Evolutionary conservation across 305 asterid genomes (phyloP).

Genomic region (Fraxinus velutina): DNA sequence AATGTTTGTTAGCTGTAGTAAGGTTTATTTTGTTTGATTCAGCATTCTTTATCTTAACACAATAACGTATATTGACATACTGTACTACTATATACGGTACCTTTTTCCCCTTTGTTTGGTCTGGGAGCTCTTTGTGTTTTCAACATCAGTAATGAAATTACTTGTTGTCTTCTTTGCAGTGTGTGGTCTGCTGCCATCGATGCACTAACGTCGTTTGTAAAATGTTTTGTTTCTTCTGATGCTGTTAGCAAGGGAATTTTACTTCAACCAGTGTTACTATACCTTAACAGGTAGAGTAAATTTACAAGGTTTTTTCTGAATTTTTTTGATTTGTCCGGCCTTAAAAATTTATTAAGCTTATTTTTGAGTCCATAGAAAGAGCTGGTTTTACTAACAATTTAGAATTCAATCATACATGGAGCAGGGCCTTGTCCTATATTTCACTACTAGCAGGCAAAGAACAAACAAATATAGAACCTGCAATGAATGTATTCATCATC

Average conservation of each 20-base stretch:
- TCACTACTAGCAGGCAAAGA: slow-evolving; percentile 66
- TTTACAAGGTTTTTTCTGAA: background rate
- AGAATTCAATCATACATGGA: slow-evolving; percentile 13
- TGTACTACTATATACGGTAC: background rate
- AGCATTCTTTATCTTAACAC: slow-evolving; percentile 4
- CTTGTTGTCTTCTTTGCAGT: slow-evolving; percentile 44
- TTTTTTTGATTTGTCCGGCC: slow-evolving; percentile 7
- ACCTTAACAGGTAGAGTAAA: slow-evolving; percentile 67
- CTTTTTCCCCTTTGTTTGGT: background rate
- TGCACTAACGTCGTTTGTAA: slow-evolving; percentile 77
- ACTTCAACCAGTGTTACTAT: slow-evolving; percentile 88
- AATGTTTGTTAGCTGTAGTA: slow-evolving; percentile 5
- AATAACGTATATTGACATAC: slow-evolving; percentile 7
- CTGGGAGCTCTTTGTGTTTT: slow-evolving; percentile 9
- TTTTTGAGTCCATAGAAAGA: slow-evolving; percentile 14
- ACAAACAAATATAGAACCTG: slow-evolving; percentile 55
- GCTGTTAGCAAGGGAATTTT: slow-evolving; percentile 67
- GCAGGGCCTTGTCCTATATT: slow-evolving; percentile 76
- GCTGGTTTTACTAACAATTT: slow-evolving; percentile 28
- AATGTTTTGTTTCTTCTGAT: slow-evolving; percentile 75
- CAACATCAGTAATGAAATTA: slow-evolving; percentile 19
- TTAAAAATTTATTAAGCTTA: slow-evolving; percentile 2
- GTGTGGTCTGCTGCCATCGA: slow-evolving; percentile 96
- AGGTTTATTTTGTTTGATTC: slow-evolving; percentile 10
- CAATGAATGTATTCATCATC: slow-evolving; percentile 56